Conservation (phyloP, 2,329 filamentous ascomycete species). For the Cyphellophora attinorum region DNA sequence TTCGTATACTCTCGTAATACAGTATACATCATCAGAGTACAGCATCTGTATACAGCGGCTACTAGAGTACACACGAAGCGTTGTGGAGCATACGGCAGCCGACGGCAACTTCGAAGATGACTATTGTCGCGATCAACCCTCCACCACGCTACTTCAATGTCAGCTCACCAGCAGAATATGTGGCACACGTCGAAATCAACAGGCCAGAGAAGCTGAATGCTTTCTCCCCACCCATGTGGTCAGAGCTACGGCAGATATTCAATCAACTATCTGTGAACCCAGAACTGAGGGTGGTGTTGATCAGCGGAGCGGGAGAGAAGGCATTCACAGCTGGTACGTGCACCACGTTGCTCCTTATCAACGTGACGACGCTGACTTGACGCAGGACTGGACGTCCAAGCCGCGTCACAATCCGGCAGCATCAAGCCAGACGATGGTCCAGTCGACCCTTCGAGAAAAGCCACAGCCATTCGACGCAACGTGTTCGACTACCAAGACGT, state of each 20-base stretch:
- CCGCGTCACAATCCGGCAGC: slow-evolving; percentile 47
- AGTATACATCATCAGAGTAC: too few relatives aligned
- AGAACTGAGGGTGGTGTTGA: slow-evolving; percentile 64
- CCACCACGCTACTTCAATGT: slow-evolving; percentile 56
- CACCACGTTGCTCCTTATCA: background rate
- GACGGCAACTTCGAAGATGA: too few relatives aligned
- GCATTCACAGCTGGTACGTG: slow-evolving; percentile 57
- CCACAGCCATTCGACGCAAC: slow-evolving; percentile 53
- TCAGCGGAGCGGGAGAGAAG: slow-evolving; percentile 71
- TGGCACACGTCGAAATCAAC: slow-evolving; percentile 90
- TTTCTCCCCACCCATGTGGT: slow-evolving; percentile 76
- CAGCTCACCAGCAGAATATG: slow-evolving; percentile 59
- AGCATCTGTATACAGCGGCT: too few relatives aligned
- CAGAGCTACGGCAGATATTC: slow-evolving; percentile 68
- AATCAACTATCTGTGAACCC: slow-evolving; percentile 60
- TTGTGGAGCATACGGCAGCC: too few relatives aligned
- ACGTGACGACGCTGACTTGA: background rate
- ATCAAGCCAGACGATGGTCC: slow-evolving; percentile 24
- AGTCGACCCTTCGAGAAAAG: slow-evolving; percentile 55
- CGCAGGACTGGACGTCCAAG: slow-evolving; percentile 70
- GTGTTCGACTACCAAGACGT: slow-evolving; percentile 73
- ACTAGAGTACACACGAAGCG: too few relatives aligned
- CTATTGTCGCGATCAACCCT: background rate
- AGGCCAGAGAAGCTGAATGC: slow-evolving; percentile 79
- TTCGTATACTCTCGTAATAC: too few relatives aligned